These are phyloP conservation scores for Trichoderma oligosporum DNA, from an alignment of 2,329 filamentous ascomycete genomes.

Conservation along the genomic window DNA sequence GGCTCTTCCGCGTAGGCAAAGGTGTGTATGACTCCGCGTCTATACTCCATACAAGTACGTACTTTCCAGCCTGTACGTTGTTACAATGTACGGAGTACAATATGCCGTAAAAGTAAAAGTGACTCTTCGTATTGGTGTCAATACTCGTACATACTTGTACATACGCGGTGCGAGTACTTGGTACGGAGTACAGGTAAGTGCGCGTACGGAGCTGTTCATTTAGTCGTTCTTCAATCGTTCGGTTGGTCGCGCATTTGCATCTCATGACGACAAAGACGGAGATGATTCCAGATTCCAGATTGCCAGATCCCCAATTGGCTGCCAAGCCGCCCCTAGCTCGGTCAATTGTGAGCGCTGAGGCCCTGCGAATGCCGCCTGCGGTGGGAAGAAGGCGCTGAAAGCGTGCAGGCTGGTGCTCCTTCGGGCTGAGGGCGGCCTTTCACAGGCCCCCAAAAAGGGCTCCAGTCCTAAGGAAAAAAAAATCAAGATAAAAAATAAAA, in stretches of 20 bases:
- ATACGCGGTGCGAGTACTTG: no score
- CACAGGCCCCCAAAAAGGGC: not conserved
- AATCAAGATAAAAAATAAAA: no score
- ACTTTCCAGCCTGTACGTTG: no score
- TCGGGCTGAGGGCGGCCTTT: not conserved
- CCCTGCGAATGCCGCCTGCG: not conserved
- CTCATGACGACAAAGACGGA: not conserved
- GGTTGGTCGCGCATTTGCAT: not conserved
- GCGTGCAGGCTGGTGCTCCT: not conserved
- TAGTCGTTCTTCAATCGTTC: no score
- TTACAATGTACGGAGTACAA: no score
- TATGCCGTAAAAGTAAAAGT: no score
- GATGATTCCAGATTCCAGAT: conserved; percentile 18
- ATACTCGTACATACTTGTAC: no score
- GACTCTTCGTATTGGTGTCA: conserved; percentile 7
- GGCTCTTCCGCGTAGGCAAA: no score
- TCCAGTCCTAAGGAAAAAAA: not conserved
- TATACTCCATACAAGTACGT: no score
- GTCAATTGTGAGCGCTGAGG: conserved; percentile 21
- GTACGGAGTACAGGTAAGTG: no score
- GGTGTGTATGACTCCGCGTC: not conserved
- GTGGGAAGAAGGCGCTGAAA: conserved; percentile 5
- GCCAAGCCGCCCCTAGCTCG: conserved; percentile 22
- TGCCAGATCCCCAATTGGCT: conserved; percentile 14
- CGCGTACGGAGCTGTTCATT: no score